Base-by-base conservation (phyloP, 2,329 filamentous ascomycete genomes). In the Mollisiaceae sp. region DNA sequence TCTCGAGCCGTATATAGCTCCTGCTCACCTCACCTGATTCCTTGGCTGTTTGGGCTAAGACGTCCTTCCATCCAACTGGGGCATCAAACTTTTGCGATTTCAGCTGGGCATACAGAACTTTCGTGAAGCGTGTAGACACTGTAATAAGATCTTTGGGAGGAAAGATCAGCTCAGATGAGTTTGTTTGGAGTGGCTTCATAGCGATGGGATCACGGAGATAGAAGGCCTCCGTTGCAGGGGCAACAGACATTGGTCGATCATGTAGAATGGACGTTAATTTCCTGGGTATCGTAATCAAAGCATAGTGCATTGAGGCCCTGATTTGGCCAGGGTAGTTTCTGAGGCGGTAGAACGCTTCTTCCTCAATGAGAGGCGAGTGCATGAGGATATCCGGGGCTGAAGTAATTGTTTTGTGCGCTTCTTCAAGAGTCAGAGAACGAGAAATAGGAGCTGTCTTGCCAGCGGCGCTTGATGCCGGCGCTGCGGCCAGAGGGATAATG, bases 331-430 rank as follows among this genome's bases (percentile, higher is more conserved):
- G 95, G 74, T 97, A 97, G 68, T 92, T 93, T 67, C 88, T 86
- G 15, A 97, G 81, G 43, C 95, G 87, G 77, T 95, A 94, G 76
- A 99, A 97, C 4, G 94, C 93, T 78, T 98, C 94, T 63, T 89
- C 86, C 78, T 98, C 91, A 57, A 98, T 85, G 22, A 89, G 85
- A 0, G 86, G 81, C 0, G 92, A 94, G 71, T 92, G 86, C 54
- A 94, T 81, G 14, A 96, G 82, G 4, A 82, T 80, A 6, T 82
- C 79, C 0, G 87, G 82, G 0, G 82, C 84, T 5, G 81, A 78
- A 60, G 79, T 80, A 63, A 97, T 84, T 50, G 86, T 84, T 0
- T 78, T 74, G 22, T 90, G 80, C 3, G 94, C 92, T 67, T 92
- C 86, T 15, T 81, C 70, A 5, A 95, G 79, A 0, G 85, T 83